Conservation (phyloP, 768 basidiomycete genomes). For the Asterophora lycoperdoides region DNA sequence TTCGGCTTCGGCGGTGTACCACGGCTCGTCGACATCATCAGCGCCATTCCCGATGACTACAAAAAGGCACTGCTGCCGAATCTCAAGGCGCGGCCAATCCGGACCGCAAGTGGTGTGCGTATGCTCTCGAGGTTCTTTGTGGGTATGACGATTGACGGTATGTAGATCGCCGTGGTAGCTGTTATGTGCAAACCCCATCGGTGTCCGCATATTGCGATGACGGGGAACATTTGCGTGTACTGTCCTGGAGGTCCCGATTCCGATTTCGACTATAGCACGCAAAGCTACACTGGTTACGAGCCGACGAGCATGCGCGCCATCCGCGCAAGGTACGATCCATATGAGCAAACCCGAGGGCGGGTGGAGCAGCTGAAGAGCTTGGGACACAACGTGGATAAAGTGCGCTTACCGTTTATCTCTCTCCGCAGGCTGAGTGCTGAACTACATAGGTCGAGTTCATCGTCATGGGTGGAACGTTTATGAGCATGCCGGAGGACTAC, state of each 20-base stretch:
- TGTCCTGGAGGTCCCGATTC: slow-evolving; percentile 99
- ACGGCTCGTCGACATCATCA: slow-evolving; percentile 94
- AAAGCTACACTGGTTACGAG: slow-evolving; percentile 92
- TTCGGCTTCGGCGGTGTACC: slow-evolving; percentile 84
- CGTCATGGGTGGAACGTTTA: slow-evolving; percentile 98
- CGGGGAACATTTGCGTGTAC: slow-evolving; percentile 99
- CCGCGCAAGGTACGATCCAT: slow-evolving; percentile 90
- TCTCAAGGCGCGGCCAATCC: slow-evolving; percentile 87
- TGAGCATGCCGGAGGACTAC: slow-evolving; percentile 99
- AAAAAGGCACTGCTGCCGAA: slow-evolving; percentile 88
- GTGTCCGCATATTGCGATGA: slow-evolving; percentile 99
- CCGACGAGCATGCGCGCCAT: slow-evolving; percentile 99
- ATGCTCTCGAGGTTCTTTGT: neutral
- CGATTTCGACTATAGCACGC: slow-evolving; percentile 99
- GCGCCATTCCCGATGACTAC: slow-evolving; percentile 96
- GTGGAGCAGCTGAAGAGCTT: slow-evolving; percentile 93
- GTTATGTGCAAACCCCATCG: slow-evolving; percentile 99
- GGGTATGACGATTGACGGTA: neutral
- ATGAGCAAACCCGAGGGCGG: slow-evolving; percentile 92
- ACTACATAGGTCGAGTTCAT: slow-evolving; percentile 74
- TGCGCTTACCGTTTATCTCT: slow-evolving; percentile 24
- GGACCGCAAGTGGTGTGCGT: slow-evolving; percentile 93
- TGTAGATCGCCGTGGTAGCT: slow-evolving; percentile 93
- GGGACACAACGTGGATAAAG: slow-evolving; percentile 98
- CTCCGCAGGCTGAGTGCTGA: too few species aligned